phyloP scores from a whole-genome alignment of 768 basidiomycete species.

The Vishniacozyma victoriae region DNA sequence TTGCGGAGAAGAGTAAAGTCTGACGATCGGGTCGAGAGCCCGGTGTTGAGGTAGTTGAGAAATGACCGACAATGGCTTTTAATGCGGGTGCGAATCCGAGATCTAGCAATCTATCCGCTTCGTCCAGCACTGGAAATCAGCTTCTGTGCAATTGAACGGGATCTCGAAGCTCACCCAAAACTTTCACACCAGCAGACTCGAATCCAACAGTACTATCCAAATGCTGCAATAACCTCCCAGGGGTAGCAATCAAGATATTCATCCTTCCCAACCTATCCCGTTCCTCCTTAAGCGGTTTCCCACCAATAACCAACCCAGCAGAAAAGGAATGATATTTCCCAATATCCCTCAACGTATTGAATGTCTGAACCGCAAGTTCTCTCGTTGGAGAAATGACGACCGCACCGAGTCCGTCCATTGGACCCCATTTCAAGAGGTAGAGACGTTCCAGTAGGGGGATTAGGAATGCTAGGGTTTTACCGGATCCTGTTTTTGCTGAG shows the following conservation, averaged over 20 bases:
- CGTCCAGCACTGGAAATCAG: slow-evolving; percentile 68
- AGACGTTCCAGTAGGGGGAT: slow-evolving; percentile 63
- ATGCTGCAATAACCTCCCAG: slow-evolving; percentile 88
- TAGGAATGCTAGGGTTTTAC: slow-evolving; percentile 69
- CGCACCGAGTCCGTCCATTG: slow-evolving; percentile 72
- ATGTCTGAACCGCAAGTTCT: slow-evolving; percentile 95
- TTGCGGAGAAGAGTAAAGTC: slow-evolving; percentile 93
- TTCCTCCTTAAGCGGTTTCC: slow-evolving; percentile 91
- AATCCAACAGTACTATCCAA: slow-evolving; percentile 98
- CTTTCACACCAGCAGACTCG: slow-evolving; percentile 80
- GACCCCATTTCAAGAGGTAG: slow-evolving; percentile 64
- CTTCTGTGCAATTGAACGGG: too few species aligned
- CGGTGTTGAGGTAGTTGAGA: slow-evolving; percentile 52
- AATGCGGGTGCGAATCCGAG: slow-evolving; percentile 90
- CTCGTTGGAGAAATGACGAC: slow-evolving; percentile 89
- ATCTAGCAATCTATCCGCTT: slow-evolving; percentile 93
- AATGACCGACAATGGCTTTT: slow-evolving; percentile 82
- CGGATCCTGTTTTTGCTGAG: slow-evolving; percentile 65
- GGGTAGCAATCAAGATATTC: slow-evolving; percentile 98
- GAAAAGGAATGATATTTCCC: slow-evolving; percentile 88
- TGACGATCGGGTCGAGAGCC: slow-evolving; percentile 54
- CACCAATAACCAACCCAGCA: slow-evolving; percentile 91
- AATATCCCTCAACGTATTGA: slow-evolving; percentile 88
- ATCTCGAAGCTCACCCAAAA: slow-evolving; percentile 74
- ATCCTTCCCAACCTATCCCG: slow-evolving; percentile 78